Conservation (phyloP, 2,329 filamentous ascomycete species). For the Pseudomassariella vexata region DNA sequence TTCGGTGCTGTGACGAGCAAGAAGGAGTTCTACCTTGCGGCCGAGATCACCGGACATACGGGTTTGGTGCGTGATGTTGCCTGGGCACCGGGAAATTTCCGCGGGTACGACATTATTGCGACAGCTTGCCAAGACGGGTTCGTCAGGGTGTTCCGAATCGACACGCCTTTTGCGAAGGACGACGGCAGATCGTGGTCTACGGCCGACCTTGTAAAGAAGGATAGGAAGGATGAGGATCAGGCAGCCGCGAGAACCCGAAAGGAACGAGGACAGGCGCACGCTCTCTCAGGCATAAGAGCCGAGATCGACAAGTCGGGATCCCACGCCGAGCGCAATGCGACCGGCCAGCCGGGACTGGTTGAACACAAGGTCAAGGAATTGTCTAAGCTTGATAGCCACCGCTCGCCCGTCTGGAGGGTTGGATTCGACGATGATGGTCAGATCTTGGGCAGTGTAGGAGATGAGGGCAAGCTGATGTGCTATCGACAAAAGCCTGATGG, state of each 20-base stretch:
- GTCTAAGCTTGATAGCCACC: constrained; percentile 61
- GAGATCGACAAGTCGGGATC: constrained; percentile 45
- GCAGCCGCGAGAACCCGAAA: constrained; percentile 4
- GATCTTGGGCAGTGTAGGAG: constrained; percentile 68
- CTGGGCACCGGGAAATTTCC: constrained; percentile 87
- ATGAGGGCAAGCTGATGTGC: constrained; percentile 63
- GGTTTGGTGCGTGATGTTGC: constrained; percentile 80
- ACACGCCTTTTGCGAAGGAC: constrained; percentile 46
- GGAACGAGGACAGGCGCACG: constrained; percentile 21
- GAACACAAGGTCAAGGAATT: constrained; percentile 58
- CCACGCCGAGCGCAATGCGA: constrained; percentile 43
- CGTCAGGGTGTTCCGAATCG: constrained; percentile 80
- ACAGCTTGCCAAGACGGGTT: constrained; percentile 90
- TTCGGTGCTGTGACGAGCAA: constrained; percentile 49
- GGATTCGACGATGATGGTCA: constrained; percentile 66
- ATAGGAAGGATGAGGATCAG: constrained; percentile 22
- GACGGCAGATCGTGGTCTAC: constrained; percentile 46
- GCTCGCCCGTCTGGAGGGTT: constrained; percentile 70
- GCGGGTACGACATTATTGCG: constrained; percentile 85
- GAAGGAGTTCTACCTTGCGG: constrained; percentile 81
- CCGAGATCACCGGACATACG: constrained; percentile 66
- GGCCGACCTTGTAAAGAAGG: constrained; percentile 35
- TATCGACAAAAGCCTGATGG: constrained; percentile 56
- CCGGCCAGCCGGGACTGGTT: constrained; percentile 59
- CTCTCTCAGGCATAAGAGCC: constrained; percentile 44